Percentiles rank a stretch among this genome's conserved stretches.
Evolutionary conservation across 1,139 yeast species (phyloP).

Genomic region (Hemisphaericaspora xylofermentans): DNA sequence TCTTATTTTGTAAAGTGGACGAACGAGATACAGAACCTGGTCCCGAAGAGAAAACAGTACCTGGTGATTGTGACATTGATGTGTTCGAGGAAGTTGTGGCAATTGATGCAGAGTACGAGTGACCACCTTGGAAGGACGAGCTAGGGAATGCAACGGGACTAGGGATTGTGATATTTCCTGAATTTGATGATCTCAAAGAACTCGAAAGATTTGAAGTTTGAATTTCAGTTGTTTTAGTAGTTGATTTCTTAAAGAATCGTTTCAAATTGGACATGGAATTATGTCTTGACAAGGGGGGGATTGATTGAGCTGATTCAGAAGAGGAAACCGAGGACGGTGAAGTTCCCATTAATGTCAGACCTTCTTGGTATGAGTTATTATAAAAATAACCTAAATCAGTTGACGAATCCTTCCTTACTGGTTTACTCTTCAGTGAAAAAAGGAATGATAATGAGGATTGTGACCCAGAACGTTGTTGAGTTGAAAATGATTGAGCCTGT

Average conservation of each 20-base stretch:
- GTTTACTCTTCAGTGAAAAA: slow-evolving; percentile 35
- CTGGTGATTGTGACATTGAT: slow-evolving; percentile 35
- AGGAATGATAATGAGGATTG: slow-evolving; percentile 53
- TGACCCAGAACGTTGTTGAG: slow-evolving; percentile 36
- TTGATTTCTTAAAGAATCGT: slow-evolving; percentile 55
- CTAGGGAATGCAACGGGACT: slow-evolving; percentile 17
- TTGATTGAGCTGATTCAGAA: slow-evolving; percentile 31
- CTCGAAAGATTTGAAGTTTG: slow-evolving; percentile 41
- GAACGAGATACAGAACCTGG: slow-evolving; percentile 28
- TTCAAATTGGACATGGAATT: slow-evolving; percentile 76
- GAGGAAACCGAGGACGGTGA: slow-evolving; percentile 45
- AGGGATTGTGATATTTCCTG: slow-evolving; percentile 16
- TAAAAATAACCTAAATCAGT: slow-evolving; percentile 49
- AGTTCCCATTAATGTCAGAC: slow-evolving; percentile 21
- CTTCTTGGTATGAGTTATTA: slow-evolving; percentile 41
- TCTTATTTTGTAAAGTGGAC: slow-evolving; percentile 29
- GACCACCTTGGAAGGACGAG: slow-evolving; percentile 15
- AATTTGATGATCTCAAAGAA: slow-evolving; percentile 37
- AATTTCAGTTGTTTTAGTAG: slow-evolving; percentile 21
- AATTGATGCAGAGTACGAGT: slow-evolving; percentile 14
- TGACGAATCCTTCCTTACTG: slow-evolving; percentile 30
- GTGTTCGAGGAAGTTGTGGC: slow-evolving; percentile 34
- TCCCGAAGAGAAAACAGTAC: slow-evolving; percentile 14
- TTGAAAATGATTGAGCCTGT: slow-evolving; percentile 31
- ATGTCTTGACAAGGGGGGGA: slow-evolving; percentile 38